These are phyloP conservation scores for Groenewaldozyma salmanticensis DNA, from an alignment of 805 yeast genomes.

Conservation along the genomic window DNA sequence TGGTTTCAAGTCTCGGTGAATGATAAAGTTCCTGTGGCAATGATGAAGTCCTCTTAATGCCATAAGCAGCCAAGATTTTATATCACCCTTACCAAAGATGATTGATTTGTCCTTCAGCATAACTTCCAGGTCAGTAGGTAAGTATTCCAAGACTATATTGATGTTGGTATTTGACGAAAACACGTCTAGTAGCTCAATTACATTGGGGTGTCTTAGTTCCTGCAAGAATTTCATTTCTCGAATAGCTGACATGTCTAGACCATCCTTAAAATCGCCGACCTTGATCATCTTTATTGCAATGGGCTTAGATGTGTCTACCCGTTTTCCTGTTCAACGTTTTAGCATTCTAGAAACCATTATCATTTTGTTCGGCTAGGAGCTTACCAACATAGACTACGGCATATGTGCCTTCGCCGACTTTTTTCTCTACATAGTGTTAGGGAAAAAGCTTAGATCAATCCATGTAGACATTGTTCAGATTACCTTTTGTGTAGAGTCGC, in stretches of 20 bases:
- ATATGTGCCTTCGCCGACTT: constrained; percentile 98
- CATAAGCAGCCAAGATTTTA: constrained; percentile 92
- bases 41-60: constrained; percentile 90
- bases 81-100: constrained; percentile 74
- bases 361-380: background rate
- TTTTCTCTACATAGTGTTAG: constrained; percentile 41
- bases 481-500: constrained; percentile 16
- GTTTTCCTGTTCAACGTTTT: constrained; percentile 26
- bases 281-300: constrained; percentile 95
- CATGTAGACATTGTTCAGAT: background rate
- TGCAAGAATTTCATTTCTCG: constrained; percentile 83
- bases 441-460: background rate
- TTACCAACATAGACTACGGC: constrained; percentile 80
- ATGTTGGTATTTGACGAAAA: constrained; percentile 56
- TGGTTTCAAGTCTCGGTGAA: constrained; percentile 92
- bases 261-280: constrained; percentile 89
- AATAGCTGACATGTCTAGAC: constrained; percentile 95
- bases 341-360: background rate
- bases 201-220: constrained; percentile 67
- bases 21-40: constrained; percentile 81
- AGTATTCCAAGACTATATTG: constrained; percentile 83
- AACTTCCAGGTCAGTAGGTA: constrained; percentile 87
- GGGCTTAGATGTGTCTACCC: constrained; percentile 41
- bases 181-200: constrained; percentile 83
- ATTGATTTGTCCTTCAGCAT: constrained; percentile 70